Evolutionary conservation across 2,329 filamentous ascomycete species (phyloP).

Genomic region (Hypomyces perniciosus): DNA sequence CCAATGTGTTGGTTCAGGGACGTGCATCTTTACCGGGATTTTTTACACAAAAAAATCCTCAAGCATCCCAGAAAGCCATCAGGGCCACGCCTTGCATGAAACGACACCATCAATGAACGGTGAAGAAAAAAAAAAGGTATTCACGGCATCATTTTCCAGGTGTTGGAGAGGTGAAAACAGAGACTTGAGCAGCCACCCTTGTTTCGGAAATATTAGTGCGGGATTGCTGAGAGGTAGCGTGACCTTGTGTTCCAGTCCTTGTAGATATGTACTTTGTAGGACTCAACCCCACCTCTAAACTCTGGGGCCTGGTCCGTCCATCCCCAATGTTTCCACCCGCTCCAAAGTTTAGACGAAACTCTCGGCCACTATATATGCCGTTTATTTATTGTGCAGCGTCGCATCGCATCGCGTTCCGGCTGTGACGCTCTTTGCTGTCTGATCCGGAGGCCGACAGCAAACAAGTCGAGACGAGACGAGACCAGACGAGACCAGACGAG

Average conservation of each 20-base stretch:
- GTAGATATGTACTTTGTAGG: no score
- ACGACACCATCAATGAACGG: background rate
- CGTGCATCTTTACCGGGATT: background rate
- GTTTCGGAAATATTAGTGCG: no score
- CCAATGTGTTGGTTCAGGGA: slow-evolving; percentile 1
- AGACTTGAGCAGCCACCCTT: no score
- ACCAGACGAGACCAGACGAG: background rate
- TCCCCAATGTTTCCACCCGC: no score
- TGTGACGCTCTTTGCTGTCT: background rate
- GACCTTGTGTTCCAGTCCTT: no score
- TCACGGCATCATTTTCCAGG: no score
- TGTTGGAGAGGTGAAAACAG: no score
- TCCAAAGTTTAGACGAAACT: background rate
- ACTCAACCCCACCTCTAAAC: no score
- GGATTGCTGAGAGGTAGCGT: no score
- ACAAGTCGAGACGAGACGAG: no score
- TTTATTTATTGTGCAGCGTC: background rate
- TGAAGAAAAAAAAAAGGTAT: no score
- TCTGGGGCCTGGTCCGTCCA: no score
- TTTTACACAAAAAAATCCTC: background rate
- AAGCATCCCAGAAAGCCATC: background rate
- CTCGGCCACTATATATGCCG: background rate
- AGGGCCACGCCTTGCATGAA: background rate
- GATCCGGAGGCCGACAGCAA: background rate
- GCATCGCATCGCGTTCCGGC: background rate